phyloP scores from a whole-genome alignment of 1,139 yeast genomes.

The Sugiyamaella sp. region DNA sequence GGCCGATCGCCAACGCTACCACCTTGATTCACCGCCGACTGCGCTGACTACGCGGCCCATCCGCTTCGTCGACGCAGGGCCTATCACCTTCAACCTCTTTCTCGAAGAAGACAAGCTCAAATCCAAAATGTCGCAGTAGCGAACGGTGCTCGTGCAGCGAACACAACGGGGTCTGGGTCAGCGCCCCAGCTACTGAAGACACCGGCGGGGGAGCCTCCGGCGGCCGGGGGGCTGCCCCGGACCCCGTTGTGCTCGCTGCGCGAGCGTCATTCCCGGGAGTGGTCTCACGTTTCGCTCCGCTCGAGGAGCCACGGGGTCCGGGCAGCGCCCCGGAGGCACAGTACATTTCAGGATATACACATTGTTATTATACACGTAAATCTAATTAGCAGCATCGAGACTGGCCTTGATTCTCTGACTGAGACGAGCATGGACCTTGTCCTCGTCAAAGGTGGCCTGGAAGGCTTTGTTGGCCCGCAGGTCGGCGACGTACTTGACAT shows the following conservation, averaged over 20 bases:
- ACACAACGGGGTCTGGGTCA: not conserved
- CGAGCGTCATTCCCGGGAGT: too few relatives aligned
- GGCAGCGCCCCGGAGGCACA: not conserved
- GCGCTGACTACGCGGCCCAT: constrained; percentile 33
- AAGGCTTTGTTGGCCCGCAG: constrained; percentile 18
- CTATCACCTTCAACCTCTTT: constrained; percentile 38
- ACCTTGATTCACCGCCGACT: constrained; percentile 8
- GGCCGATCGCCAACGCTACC: constrained; percentile 30
- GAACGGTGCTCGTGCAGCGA: constrained; percentile 12
- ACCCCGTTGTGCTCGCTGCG: too few relatives aligned
- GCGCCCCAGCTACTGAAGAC: too few relatives aligned
- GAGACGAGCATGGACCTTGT: not conserved
- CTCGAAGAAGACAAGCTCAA: constrained; percentile 36
- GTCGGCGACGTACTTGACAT: constrained; percentile 21
- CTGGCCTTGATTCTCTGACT: constrained; percentile 2
- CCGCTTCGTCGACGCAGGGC: constrained; percentile 40
- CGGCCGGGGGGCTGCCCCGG: too few relatives aligned
- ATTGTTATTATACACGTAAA: too few relatives aligned
- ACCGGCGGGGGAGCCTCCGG: too few relatives aligned
- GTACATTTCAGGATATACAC: not conserved
- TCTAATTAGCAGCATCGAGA: constrained; percentile 7
- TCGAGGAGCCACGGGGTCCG: not conserved
- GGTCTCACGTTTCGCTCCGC: not conserved
- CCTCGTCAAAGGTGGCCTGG: constrained; percentile 16
- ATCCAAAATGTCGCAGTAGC: constrained; percentile 21